Evolutionary conservation across 2,329 filamentous ascomycete species (phyloP), one percentile per base, ranked within the genome.

Genomic region (Lanzia echinophila): DNA sequence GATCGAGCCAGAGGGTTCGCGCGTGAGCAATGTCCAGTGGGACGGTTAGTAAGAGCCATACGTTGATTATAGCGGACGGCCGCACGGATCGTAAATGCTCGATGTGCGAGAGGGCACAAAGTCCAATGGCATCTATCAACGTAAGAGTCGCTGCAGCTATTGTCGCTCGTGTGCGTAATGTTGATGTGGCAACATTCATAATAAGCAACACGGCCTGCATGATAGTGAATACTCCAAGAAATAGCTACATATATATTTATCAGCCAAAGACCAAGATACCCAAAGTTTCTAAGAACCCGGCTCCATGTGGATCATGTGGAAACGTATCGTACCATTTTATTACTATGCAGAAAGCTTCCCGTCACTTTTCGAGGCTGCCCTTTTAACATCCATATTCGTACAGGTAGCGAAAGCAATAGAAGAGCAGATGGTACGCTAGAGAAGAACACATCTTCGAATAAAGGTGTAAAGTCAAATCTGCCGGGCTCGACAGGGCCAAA

Each of bases 391-490:
- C 53, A 50, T 36, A 63, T 36, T 45, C 63, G 58, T 5, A 58
- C 28, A 1, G 60, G 62, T 15, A 60, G 20, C 11, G 59, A 13
- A 10, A 61, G 6, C 11, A 64, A 55, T 10, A 64, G 34, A 4
- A 62, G 32, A 3, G 50, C 34, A 12, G 60, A 62, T 17, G 62
- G 58, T 1, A 61, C 28, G 31, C 62, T 60, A 34, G 54, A 62
- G 2, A 65, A 48, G 24, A 65, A 46, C 2, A 54, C 49, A 48
- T 62, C 55, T 53, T 67, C 58, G 36, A 64, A 63, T 10, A 60
- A 39, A 10, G 57, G 56, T 13, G 60, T 64, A 46, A 66, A 66
- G 31, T 65, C 64, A 56, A 65, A 65, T n/a, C 53, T 42, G 1
- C 48, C 46, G 15, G 57, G 49, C 31, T 55, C 44, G 17, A 52